Evolutionary conservation across 1,139 yeast species (phyloP).

Genomic region (Candida tetrigidarum): DNA sequence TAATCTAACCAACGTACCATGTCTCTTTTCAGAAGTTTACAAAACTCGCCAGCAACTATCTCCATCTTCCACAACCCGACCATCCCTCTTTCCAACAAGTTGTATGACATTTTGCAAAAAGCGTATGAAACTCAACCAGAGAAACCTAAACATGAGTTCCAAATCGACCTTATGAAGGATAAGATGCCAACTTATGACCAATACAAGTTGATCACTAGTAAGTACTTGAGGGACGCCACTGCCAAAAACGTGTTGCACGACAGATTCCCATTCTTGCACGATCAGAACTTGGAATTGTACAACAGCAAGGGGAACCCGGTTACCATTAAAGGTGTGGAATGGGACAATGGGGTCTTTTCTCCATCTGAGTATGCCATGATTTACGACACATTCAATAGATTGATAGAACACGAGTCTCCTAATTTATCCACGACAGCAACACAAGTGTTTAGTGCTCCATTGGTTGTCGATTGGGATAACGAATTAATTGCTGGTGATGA

Average conservation of each 20-base stretch:
- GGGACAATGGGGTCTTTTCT: constrained; percentile 38
- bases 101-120: constrained; percentile 36
- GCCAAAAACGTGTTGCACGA: constrained; percentile 32
- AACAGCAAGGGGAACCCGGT: constrained; percentile 18
- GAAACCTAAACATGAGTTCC: constrained; percentile 26
- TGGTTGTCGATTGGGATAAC: constrained; percentile 55
- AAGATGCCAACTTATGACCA: constrained; percentile 52
- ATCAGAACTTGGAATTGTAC: constrained; percentile 21
- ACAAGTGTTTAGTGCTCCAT: constrained; percentile 46
- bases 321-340: constrained; percentile 32
- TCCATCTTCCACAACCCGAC: constrained; percentile 46
- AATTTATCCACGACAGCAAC: constrained; percentile 34
- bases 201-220: constrained; percentile 33
- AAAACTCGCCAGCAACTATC: constrained; percentile 47
- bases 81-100: constrained; percentile 36
- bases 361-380: constrained; percentile 46
- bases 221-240: constrained; percentile 30
- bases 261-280: constrained; percentile 45
- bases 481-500: constrained; percentile 47
- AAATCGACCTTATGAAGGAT: constrained; percentile 42
- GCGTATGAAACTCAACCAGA: constrained; percentile 31
- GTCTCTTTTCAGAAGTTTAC: constrained; percentile 44
- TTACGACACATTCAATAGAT: constrained; percentile 41
- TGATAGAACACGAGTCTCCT: constrained; percentile 23
- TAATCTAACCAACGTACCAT: constrained; percentile 9